Base-by-base conservation (phyloP, 441 rosid species). In the Gossypium schwendimanii region DNA sequence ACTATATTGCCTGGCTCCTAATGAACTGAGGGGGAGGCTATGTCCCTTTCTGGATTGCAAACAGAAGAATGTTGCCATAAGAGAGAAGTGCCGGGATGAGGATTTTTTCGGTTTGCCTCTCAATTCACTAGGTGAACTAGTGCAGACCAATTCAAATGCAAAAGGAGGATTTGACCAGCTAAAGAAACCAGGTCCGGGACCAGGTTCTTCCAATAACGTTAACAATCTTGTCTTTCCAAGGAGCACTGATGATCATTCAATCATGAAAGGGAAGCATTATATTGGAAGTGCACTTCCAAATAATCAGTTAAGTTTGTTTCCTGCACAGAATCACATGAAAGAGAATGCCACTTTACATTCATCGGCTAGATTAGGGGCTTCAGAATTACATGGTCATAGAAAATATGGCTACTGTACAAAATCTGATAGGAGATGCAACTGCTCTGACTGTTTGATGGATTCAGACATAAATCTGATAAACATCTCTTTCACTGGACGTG, bases 121-220 rank as follows among this genome's bases (percentile, higher is more conserved):
- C 2, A 80, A 86, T 81, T 76, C 87, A 53, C 85, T 81, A 47
- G 91, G 89, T 75, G 86, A 78, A 60, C 84, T 87, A 36, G 81
- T 81, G 26, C 84, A 78, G 50, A 69, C 61, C 73, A 77, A 75
- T 39, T 71, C 85, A 67, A 70, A 69, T 26, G 73, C 70, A 15
- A 66, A 69, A 64, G 64, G 54, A 73, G 45, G 78, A 73, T 65
- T 71, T 49, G 75, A 77, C 62, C 73, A n/a, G 67, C 60, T 64
- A 23, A 55, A 63, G 41, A 75, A 66, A 57, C 68, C 70, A 3
- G 52, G 41, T 68, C 66, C 77, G 47, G 17, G n/a, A 10, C 54
- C 78, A 14, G 80, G 79, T 75, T 70, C 78, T 26, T 75, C 82
- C 55, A 63, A 57, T 76, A 52, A 73, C 74, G 62, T 28, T 20